Evolutionary conservation across 352 stramenopile genomes (phyloP).

Genomic region (Globisporangium heterothallicum): DNA sequence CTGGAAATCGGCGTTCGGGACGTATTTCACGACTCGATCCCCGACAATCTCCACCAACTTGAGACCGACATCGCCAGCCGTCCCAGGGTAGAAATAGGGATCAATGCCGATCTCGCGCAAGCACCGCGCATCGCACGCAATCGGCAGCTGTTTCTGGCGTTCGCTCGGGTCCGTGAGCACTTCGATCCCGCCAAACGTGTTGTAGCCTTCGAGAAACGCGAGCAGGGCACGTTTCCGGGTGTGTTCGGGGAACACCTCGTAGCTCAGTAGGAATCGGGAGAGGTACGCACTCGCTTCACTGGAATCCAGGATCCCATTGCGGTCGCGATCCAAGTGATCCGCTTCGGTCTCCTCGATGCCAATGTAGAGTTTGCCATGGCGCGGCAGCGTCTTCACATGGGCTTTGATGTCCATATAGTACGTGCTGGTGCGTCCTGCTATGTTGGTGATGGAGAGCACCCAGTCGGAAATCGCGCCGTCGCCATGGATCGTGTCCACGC

Average conservation of each 20-base stretch:
- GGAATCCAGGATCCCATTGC: slow-evolving; percentile 48
- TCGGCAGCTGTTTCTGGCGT: slow-evolving; percentile 43
- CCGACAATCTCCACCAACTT: slow-evolving; percentile 38
- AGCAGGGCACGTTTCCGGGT: slow-evolving; percentile 35
- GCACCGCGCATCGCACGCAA: slow-evolving; percentile 48
- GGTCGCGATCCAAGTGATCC: slow-evolving; percentile 59
- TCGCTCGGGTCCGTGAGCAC: slow-evolving; percentile 44
- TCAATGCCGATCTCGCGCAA: slow-evolving; percentile 39
- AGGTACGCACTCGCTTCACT: slow-evolving; percentile 53
- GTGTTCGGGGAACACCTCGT: slow-evolving; percentile 31
- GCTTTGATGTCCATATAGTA: slow-evolving; percentile 74
- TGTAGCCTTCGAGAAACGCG: slow-evolving; percentile 45
- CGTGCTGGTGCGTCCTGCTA: slow-evolving; percentile 34
- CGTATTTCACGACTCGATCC: slow-evolving; percentile 51
- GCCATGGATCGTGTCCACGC: slow-evolving; percentile 17
- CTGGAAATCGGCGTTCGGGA: slow-evolving; percentile 40
- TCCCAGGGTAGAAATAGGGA: slow-evolving; percentile 47
- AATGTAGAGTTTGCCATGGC: slow-evolving; percentile 64
- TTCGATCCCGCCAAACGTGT: slow-evolving; percentile 35
- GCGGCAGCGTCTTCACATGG: slow-evolving; percentile 52
- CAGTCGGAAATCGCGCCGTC: slow-evolving; percentile 69
- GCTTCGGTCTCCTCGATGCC: slow-evolving; percentile 44
- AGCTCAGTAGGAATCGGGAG: slow-evolving; percentile 41
- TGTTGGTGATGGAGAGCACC: slow-evolving; percentile 58
- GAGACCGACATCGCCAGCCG: slow-evolving; percentile 38